phyloP scores from a whole-genome alignment of 164 flowering plant genomes.

The Liriodendron chinense region DNA sequence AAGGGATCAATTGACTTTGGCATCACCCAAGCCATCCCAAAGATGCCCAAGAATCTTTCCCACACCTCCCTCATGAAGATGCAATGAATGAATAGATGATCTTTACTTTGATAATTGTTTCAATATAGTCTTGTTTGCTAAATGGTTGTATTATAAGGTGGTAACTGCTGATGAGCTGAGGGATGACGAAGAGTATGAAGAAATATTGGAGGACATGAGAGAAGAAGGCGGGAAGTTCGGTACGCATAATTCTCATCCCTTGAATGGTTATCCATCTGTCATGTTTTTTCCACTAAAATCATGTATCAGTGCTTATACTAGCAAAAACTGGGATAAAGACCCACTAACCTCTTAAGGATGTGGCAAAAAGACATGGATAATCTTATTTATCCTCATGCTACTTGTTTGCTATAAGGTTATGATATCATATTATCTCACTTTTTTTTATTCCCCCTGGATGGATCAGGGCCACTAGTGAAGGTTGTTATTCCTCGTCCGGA shows the following conservation, averaged over 20 bases:
- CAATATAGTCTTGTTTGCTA: not conserved
- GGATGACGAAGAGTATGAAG: conserved; percentile 70
- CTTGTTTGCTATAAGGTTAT: not conserved
- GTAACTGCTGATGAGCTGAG: conserved; percentile 52
- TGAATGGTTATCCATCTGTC: not conserved
- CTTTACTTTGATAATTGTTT: not conserved
- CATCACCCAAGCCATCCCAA: too few relatives aligned
- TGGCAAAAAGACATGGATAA: too few relatives aligned
- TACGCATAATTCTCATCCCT: conserved; percentile 20
- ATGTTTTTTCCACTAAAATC: not conserved
- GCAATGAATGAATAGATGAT: too few relatives aligned
- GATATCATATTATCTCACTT: not conserved
- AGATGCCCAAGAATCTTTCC: too few relatives aligned
- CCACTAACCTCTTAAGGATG: not conserved
- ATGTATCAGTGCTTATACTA: not conserved
- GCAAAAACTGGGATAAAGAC: not conserved
- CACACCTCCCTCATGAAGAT: too few relatives aligned
- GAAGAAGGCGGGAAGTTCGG: conserved; percentile 83
- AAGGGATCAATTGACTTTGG: too few relatives aligned
- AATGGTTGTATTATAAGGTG: conserved; percentile 34
- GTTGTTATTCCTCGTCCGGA: conserved; percentile 77
- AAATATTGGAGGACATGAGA: conserved; percentile 82
- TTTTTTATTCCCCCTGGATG: not conserved
- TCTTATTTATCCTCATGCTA: not conserved
- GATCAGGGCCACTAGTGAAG: conserved; percentile 56